These are phyloP conservation scores for Penicillium thymicola DNA, from an alignment of 2,329 filamentous ascomycete genomes.

Conservation along the genomic window DNA sequence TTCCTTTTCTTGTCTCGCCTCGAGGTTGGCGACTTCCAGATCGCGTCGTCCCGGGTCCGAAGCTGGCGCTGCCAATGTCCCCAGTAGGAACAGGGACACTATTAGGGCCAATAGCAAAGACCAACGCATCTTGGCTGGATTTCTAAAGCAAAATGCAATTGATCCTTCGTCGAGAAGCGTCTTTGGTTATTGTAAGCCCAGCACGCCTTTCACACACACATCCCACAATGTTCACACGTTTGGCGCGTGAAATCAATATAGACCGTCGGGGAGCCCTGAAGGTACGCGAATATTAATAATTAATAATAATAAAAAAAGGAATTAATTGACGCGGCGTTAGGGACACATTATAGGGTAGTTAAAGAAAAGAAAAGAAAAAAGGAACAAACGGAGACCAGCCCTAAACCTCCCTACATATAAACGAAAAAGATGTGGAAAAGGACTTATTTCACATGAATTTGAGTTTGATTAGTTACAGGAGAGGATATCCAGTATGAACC, in stretches of 20 bases:
- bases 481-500: too few relatives aligned
- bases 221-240: not conserved
- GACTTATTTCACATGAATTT: constrained; percentile 4
- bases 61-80: constrained; percentile 17
- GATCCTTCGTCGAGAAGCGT: not conserved
- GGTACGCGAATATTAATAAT: not conserved
- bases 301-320: not conserved
- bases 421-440: not conserved
- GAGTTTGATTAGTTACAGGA: constrained; percentile 11
- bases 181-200: not conserved
- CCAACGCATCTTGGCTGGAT: constrained; percentile 20
- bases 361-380: constrained; percentile 1
- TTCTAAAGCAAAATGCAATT: not conserved
- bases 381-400: constrained; percentile 1
- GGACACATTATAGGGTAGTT: constrained; percentile 1
- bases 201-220: constrained; percentile 1
- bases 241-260: not conserved
- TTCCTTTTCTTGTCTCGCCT: not conserved
- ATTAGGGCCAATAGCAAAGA: constrained; percentile 7
- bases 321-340: constrained; percentile 5
- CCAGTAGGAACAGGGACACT: constrained; percentile 11
- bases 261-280: not conserved
- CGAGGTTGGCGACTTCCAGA: not conserved
- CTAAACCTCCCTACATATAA: constrained; percentile 16
- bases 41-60: constrained; percentile 2